Base-by-base conservation (phyloP, 2,329 filamentous ascomycete genomes). In the Alternaria rosae region DNA sequence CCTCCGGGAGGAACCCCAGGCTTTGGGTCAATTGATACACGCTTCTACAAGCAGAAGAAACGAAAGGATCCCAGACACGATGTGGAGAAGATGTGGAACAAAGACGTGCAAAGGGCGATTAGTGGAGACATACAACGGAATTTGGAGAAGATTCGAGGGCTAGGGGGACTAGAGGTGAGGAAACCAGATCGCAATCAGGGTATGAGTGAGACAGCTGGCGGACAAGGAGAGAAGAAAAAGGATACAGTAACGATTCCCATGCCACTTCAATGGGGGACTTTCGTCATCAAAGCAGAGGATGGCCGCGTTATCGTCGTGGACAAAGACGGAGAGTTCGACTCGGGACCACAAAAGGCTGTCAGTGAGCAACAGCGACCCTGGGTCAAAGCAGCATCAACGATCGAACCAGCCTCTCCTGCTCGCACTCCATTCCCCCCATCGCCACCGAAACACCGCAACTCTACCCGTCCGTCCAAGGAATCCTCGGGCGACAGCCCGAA, bases 261-360 rank as follows among this genome's bases (percentile, higher is more conserved):
- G 45, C 72, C 71, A n/a, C 17, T 42, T 26, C 53, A 44, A 32
- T 73, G 67, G 68, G 72, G 70, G 0, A 66, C 58, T 0, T 76
- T 76, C 48, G 57, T 78, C 6, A 73, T 77, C 32, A 66, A 67
- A 38, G 61, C 50, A 1, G 59, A 68, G 1, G 62, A 73, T 50
- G 73, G 73, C n/a, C 32, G 71, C 21, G 70, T 77, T 6, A 58
- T 75, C 20, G 52, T 77, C 13, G 65, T 77, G n/a, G 74, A 71
- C 30, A 42, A 57, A 10, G 62, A 70, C 12, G 73, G 69, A 1
- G 73, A 71, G 44, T 74, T 66, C 55, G 75, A 77, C 51, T 73
- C 72, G 25, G 73, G 72, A 9, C 25, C 41, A 15, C 44, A 17
- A 20, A 30, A 57, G 13, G 23, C 51, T 42, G 23, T 10, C 15